A percentile compares a stretch with the other conserved stretches of the same genome.
Conservation (phyloP, 176 grass and related monocot genomes). For the Thinopyrum elongatum region DNA sequence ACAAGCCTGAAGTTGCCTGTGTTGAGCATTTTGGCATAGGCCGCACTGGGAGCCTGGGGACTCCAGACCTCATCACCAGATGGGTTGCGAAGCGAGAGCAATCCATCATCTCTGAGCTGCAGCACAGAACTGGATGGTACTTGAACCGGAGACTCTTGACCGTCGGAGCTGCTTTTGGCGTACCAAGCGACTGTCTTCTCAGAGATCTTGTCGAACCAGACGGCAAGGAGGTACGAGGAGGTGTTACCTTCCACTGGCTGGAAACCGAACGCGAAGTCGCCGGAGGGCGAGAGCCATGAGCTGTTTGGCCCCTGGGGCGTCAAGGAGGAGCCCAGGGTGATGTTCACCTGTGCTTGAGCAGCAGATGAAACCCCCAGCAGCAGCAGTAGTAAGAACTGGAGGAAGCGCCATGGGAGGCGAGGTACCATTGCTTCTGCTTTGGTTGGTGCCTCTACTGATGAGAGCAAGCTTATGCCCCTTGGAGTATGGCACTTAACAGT, state of each 20-base stretch:
- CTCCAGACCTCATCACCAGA: not conserved
- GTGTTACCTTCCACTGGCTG: not conserved
- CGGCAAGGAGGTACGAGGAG: not conserved
- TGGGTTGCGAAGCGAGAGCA: not conserved
- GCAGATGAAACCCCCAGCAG: not conserved
- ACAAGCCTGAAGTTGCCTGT: not conserved
- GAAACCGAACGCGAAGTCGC: slow-evolving; percentile 22
- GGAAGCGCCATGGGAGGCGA: not conserved
- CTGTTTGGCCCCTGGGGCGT: not conserved
- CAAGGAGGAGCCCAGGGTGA: slow-evolving; percentile 20
- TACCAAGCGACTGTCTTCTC: not conserved
- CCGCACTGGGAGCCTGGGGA: not conserved
- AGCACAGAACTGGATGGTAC: not conserved
- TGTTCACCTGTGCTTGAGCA: slow-evolving; percentile 23
- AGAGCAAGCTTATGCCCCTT: not conserved
- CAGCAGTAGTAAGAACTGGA: not conserved
- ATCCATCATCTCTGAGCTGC: not conserved
- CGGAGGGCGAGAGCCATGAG: slow-evolving; percentile 22
- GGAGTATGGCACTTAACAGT: not conserved
- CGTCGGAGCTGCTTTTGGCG: not conserved
- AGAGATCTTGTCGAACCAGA: slow-evolving; percentile 21
- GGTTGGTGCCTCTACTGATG: not conserved
- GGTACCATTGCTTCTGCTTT: not conserved
- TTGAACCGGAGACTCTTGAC: not conserved
- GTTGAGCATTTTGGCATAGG: not conserved